Evolutionary conservation across 805 yeast genomes (phyloP), one percentile per base, ranked within the genome.

Genomic region (Wickerhamiella siamensis): DNA sequence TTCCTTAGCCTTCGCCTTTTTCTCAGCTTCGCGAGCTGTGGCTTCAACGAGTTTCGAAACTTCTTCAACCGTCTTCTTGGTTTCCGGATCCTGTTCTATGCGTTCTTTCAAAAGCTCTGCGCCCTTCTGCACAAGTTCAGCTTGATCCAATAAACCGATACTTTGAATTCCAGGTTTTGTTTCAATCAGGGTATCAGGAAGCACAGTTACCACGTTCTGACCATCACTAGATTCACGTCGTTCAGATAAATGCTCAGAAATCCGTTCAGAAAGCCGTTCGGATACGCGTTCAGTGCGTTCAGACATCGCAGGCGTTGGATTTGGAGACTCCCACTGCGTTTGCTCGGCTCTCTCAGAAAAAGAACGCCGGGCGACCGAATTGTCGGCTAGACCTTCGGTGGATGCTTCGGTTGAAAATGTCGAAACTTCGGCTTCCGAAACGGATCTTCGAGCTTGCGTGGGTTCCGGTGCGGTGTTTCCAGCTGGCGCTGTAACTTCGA

Each of bases 21-120:
- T 38, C 8, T 34, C 22, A n/a, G 36, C 29, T 19, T 35, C 19
- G 20, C 44, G 41, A 10, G 38, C 44, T 18, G 44, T 34, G 18
- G 38, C 26, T 33, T 42, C 44, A 5, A 42, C 44, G 14, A 42
- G 36, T 26, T 33, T 27, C n/a, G 44, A 40, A 2, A 40, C 44
- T 8, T 24, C 33, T 36, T 33, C 40, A 12, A 42, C 33, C 12
- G 44, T 40, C 2, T 42, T 41, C 19, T 38, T 38, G 4, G 33
- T 21, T 20, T 37, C 41, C 5, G 44, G 44, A 18, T 42, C 33
- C 38, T 33, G 19, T 12, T 34, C 14, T 15, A 33, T 18, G 14
- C 36, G 36, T 33, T n/a, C n/a, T n/a, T 41, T 31, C 14, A 34
- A 34, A 17, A 41, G 33, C 24, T 36, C 31, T 24, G 43, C 36